Conservation (phyloP, 176 grass and related monocot genomes). For the Avena insularis region DNA sequence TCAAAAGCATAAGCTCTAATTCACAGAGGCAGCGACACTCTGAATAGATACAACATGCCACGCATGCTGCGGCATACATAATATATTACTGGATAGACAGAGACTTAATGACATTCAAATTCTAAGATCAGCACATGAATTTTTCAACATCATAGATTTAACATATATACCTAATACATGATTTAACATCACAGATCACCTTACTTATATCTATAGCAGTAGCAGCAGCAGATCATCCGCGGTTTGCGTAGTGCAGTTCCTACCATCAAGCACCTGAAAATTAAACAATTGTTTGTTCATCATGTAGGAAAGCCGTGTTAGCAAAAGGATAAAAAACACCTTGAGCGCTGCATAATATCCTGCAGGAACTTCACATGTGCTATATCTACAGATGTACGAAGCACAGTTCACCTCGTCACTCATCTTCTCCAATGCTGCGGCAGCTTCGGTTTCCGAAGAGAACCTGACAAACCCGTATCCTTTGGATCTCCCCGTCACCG, state of each 20-base stretch:
- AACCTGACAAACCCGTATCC: slow-evolving; percentile 54
- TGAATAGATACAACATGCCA: not conserved
- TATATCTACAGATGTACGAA: not conserved
- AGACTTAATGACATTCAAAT: not conserved
- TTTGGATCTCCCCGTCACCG: slow-evolving; percentile 50
- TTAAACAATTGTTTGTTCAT: no score
- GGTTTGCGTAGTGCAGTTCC: no score
- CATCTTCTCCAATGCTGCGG: no score
- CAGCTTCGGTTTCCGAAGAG: no score
- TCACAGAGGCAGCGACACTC: no score
- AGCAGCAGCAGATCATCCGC: not conserved
- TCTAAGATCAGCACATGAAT: not conserved
- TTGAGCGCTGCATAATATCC: no score
- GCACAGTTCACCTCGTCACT: no score
- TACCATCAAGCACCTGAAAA: no score
- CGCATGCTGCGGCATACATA: not conserved
- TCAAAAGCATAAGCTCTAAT: not conserved
- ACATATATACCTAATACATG: not conserved
- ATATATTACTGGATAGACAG: not conserved
- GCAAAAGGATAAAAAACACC: no score
- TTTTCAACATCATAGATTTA: not conserved
- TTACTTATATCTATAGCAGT: not conserved
- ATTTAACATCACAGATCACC: not conserved
- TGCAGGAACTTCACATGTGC: not conserved
- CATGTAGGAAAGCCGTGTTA: no score